phyloP scores from a whole-genome alignment of 2,329 filamentous ascomycete species.

The Ophiostoma pallidulum region DNA sequence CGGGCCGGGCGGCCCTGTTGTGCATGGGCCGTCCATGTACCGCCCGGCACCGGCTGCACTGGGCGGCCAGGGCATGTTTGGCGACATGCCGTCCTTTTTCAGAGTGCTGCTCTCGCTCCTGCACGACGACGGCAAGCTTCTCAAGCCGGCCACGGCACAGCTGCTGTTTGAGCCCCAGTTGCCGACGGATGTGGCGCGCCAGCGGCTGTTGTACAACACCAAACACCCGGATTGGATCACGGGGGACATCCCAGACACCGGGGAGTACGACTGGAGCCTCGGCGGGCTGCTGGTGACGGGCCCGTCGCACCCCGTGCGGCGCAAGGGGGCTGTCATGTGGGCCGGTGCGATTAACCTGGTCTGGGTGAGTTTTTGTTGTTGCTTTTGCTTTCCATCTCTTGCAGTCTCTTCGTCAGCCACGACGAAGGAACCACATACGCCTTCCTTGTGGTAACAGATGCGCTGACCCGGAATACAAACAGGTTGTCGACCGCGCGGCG shows the following conservation, averaged over 20 bases:
- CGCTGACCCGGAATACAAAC: too few relatives aligned
- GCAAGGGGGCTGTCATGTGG: conserved; percentile 33
- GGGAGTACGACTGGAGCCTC: conserved; percentile 32
- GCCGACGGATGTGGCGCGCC: conserved; percentile 15
- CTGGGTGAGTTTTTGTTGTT: conserved; percentile 38
- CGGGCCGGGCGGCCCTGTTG: conserved; percentile 11
- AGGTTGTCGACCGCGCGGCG: conserved; percentile 27
- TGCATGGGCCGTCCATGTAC: conserved; percentile 2
- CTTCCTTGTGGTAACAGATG: too few relatives aligned
- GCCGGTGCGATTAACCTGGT: conserved; percentile 36
- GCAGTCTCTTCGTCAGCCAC: too few relatives aligned
- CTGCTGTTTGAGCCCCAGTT: conserved; percentile 41
- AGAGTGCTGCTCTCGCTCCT: conserved; percentile 38
- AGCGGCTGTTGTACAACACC: conserved; percentile 21
- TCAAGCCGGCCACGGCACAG: conserved; percentile 31
- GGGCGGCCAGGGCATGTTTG: conserved; percentile 29
- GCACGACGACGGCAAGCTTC: conserved; percentile 37
- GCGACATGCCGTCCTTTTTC: conserved; percentile 31
- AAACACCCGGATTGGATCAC: conserved; percentile 21
- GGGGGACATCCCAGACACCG: conserved; percentile 24
- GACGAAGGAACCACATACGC: too few relatives aligned
- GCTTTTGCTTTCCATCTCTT: too few relatives aligned
- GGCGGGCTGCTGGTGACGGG: conserved; percentile 33
- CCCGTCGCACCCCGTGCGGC: conserved; percentile 27
- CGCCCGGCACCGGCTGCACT: neutral